Base-by-base conservation (phyloP, 257 asterid species). In the Orobanche coerulescens region DNA sequence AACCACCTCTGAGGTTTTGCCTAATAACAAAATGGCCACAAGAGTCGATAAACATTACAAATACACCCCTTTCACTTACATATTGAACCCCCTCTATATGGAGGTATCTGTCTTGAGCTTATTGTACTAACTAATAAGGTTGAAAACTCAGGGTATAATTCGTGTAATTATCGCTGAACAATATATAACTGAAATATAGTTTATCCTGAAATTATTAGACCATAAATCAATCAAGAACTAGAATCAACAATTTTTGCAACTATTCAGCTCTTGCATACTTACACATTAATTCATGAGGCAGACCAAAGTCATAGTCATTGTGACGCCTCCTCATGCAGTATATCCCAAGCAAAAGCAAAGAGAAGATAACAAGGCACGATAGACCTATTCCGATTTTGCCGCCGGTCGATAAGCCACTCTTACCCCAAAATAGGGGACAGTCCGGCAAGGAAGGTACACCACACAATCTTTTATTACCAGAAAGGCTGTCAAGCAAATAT, bases 401-500 rank as follows among this genome's bases (percentile, higher is more conserved):
- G 18, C 80, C 87, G 0, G 84, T 81, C 2, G 97, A 93, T 71
- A 93, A 75, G 22, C 97, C 95, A 39, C 79, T 62, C 68, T 79
- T 84, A 28, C 84, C 90, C 99, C 99, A 86, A 57, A 93, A 77
- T 48, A 86, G 64, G 0, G 97, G 81, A 51, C 99, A 93, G 54
- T 83, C 70, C 0, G 92, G 94, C 67, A 93, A 75, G 61, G 96
- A 68, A 31, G 99, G 96, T 61, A 77, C 91, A 4, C 99, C 96
- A 11, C 97, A 93, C 67, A 93, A 66, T 62, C 88, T 87, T 78
- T 86, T 89, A 79, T 93, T 89, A 61, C 86, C 84, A 33, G 90
- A 84, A 25, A 93, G 86, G 75, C 97, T 93, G 84, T 58, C 28
- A 65, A 71, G 63, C 26, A 37, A 43, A 57, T 12, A 31, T 15